Evolutionary conservation across 129 eudicot species (phyloP).

Genomic region (Flaveria bidentis): DNA sequence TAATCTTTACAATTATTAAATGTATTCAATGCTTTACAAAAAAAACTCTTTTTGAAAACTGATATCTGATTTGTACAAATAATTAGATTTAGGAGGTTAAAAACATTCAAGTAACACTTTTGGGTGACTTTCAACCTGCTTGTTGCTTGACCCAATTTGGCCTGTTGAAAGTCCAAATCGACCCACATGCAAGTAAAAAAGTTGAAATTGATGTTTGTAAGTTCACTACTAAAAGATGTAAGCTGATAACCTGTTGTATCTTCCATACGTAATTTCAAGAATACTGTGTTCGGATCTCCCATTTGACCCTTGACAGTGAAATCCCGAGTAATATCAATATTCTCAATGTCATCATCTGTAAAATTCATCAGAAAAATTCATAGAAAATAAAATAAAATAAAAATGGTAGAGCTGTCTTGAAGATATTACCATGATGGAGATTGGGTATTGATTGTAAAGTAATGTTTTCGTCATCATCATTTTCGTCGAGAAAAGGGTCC

Average conservation of each 20-base stretch:
- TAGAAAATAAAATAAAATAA: background rate
- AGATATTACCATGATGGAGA: constrained; percentile 23
- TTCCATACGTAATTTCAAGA: constrained; percentile 68
- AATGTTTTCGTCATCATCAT: constrained; percentile 29
- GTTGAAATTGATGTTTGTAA: background rate
- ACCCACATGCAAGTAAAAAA: background rate
- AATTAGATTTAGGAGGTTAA: background rate
- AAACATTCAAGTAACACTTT: background rate
- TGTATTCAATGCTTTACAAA: background rate
- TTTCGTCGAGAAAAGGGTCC: constrained; percentile 41
- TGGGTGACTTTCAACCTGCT: background rate
- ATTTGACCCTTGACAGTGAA: constrained; percentile 69
- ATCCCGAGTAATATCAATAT: constrained; percentile 55
- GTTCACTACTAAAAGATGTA: background rate
- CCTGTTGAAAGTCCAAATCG: background rate
- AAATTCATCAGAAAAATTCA: background rate
- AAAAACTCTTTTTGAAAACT: background rate
- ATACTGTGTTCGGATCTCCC: constrained; percentile 72
- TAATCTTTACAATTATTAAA: background rate
- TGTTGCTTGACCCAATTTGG: constrained; percentile 1
- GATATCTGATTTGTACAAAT: background rate
- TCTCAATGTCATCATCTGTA: constrained; percentile 11
- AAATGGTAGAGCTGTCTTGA: constrained; percentile 24
- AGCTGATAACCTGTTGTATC: constrained; percentile 64
- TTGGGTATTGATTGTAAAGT: constrained; percentile 22